phyloP scores from a whole-genome alignment of 805 yeast species.

The Suhomyces tanzawaensis region DNA sequence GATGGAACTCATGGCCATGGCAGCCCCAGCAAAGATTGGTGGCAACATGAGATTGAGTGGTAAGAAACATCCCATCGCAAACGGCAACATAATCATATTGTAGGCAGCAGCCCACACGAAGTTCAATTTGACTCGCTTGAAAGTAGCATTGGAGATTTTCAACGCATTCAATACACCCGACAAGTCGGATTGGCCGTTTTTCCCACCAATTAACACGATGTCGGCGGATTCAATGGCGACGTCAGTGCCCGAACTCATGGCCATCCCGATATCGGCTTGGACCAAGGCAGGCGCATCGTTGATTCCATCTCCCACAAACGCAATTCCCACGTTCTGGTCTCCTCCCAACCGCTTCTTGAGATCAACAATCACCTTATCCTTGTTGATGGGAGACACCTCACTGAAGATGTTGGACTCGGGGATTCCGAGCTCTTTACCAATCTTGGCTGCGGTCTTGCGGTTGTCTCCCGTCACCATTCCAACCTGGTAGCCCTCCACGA shows the following conservation, averaged over 20 bases:
- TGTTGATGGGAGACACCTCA: slow-evolving; percentile 73
- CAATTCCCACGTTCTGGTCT: slow-evolving; percentile 45
- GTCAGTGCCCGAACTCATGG: slow-evolving; percentile 90
- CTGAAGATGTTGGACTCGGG: slow-evolving; percentile 63
- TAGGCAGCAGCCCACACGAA: slow-evolving; percentile 86
- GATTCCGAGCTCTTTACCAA: slow-evolving; percentile 70
- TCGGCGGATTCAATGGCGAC: slow-evolving; percentile 98
- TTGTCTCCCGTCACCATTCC: slow-evolving; percentile 94
- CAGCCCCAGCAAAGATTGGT: slow-evolving; percentile 85
- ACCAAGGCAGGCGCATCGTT: slow-evolving; percentile 97
- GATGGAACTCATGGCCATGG: slow-evolving; percentile 92
- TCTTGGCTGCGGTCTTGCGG: slow-evolving; percentile 53
- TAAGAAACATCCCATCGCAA: slow-evolving; percentile 87
- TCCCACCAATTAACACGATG: slow-evolving; percentile 63
- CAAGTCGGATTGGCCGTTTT: slow-evolving; percentile 28
- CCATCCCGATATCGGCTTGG: slow-evolving; percentile 83
- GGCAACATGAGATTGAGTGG: slow-evolving; percentile 76
- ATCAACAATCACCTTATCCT: slow-evolving; percentile 61
- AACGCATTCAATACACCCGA: slow-evolving; percentile 58
- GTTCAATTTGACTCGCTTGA: slow-evolving; percentile 72
- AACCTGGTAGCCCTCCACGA: slow-evolving; percentile 52
- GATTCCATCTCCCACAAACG: slow-evolving; percentile 96
- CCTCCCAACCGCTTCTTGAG: slow-evolving; percentile 48
- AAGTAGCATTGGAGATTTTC: slow-evolving; percentile 68
- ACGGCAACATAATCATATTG: slow-evolving; percentile 81